phyloP scores from a whole-genome alignment of 352 stramenopile species.

The Poterioochromonas sp. region DNA sequence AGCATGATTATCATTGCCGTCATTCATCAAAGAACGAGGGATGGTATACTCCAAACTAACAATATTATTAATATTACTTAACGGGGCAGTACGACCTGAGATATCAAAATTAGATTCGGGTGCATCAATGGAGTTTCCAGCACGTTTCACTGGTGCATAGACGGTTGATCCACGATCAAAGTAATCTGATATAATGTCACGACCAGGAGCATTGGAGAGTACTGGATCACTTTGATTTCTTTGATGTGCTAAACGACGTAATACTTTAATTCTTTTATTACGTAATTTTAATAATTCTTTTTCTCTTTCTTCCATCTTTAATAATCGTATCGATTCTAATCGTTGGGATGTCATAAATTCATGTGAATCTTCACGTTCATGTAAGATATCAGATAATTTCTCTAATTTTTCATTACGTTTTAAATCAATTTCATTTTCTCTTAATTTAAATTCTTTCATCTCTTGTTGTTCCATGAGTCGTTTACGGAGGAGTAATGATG shows the following conservation, averaged over 20 bases:
- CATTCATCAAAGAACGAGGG: conserved; percentile 51
- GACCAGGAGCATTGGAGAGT: not conserved
- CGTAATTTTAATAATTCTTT: conserved; percentile 61
- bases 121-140: conserved; percentile 33
- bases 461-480: conserved; percentile 81
- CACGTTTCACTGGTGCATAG: conserved; percentile 56
- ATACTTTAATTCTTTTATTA: conserved; percentile 66
- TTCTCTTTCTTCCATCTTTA: conserved; percentile 50
- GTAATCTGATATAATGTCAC: conserved; percentile 77
- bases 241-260: conserved; percentile 77
- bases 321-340: conserved; percentile 69
- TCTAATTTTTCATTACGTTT: conserved; percentile 62
- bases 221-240: conserved; percentile 48
- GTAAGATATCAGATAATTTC: conserved; percentile 64
- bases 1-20: conserved; percentile 32
- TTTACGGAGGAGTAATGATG: conserved; percentile 74
- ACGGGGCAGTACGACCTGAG: not conserved
- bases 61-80: conserved; percentile 39
- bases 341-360: conserved; percentile 80
- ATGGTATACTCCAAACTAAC: conserved; percentile 54
- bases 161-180: conserved; percentile 63
- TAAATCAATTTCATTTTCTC: conserved; percentile 73
- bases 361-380: conserved; percentile 71
- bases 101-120: conserved; percentile 38
- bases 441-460: conserved; percentile 67